Evolutionary conservation across 129 eudicot genomes (phyloP), one percentile per base, ranked within the genome.

Genomic region (Pittosporum tobira): DNA sequence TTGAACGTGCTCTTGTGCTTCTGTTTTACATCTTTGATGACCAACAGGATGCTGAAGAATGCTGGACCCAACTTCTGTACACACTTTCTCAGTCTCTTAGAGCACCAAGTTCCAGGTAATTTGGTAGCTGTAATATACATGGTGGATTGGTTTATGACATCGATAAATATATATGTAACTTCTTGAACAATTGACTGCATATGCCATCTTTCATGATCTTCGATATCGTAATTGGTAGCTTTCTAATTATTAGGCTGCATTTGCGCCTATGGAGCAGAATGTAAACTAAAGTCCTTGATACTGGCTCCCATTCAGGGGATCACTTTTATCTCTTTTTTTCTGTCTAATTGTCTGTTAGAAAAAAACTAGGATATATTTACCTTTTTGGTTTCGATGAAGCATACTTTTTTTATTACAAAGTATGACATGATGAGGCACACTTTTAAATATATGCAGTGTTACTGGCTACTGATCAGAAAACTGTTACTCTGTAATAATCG

Each of bases 11-110:
- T 55, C n/a, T 36, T 42, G 2, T 16, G 57, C 34, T n/a, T 31
- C 42, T 44, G 13, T 49, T 38, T 53, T 37, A 49, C 20, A 36
- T 50, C 26, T 48, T 59, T 45, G 26, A 36, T 52, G 29, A 67
- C n/a, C 61, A 36, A 46, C 77, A 91, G 98, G 98, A 91, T 64
- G 98, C 98, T 58, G 98, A 91, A 81, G 98, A 91, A 76, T 91
- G 98, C 60, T 91, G 98, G 98, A 73, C 98, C 5, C 98, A 91
- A 69, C 81, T 91, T 51, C 48, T 91, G 50, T 80, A 80, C 72
- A 91, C 98, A 18, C 98, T 91, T 64, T 86, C 98, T 11, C 87
- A 73, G 74, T 77, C 88, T 47, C 85, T 91, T 20, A 81, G 60
- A 63, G 67, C 84, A 24, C 77, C 94, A 58, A 64, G 59, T 75